Evolutionary conservation across 2,329 filamentous ascomycete genomes (phyloP), one percentile per base, ranked within the genome.

Genomic region (Endothia cerciana): DNA sequence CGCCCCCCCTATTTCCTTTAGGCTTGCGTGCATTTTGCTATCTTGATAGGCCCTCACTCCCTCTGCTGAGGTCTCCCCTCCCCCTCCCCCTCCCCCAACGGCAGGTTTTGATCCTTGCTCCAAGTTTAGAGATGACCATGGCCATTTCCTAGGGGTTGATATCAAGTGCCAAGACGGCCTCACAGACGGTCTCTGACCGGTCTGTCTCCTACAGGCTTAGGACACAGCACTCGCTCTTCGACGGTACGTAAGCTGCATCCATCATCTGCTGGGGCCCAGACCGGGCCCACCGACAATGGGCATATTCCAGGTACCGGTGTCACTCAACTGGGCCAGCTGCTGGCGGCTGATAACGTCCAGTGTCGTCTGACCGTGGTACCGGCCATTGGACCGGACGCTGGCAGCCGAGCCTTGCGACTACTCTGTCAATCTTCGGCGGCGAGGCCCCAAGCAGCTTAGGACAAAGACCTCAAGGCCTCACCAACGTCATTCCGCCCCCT

Each of bases 121-220:
- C 28, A 33, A 55, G n/a, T 36, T 55, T 30, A 30, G 10, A 53
- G 28, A 36, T 10, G 7, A 6, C 7, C 22, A 13, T 8, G n/a
- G n/a, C n/a, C n/a, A n/a, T n/a, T n/a, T n/a, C 6, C 15, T 5
- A 33, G 33, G 28, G 7, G n/a, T 11, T 38, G 58, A 36, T 33
- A 11, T n/a, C 58, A 60, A 60, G 28, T 49, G 58, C 40, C 41
- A 41, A 60, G 58, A 30, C 36, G n/a, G 55, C 55, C 6, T 60
- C 41, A 33, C 45, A 22, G 47, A 45, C 10, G 57, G 36, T 28
- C 22, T 59, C 25, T 43, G 4, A 17, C 22, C 8, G 56, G 40
- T 28, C 11, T 4, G 33, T 58, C 56, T 38, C 8, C 6, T 40
- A 28, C 8, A 28, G 28, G 51, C 28, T 28, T 36, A 10, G 7